Conservation (phyloP, 768 basidiomycete genomes). For the Asterophora parasitica region DNA sequence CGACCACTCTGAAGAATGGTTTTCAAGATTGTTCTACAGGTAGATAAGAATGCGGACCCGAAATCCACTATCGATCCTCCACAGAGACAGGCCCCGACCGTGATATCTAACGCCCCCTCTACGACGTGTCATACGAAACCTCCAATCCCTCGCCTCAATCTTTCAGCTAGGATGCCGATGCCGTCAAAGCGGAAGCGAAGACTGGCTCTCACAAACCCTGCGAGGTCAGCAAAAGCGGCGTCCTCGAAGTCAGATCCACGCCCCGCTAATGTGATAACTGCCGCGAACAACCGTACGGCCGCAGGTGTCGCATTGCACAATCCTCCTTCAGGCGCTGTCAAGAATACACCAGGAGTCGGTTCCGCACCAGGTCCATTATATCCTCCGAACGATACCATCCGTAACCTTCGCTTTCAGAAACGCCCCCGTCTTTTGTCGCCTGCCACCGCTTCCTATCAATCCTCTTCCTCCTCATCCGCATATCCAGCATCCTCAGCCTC, state of each 20-base stretch:
- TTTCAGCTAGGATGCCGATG: neutral
- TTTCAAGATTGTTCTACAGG: neutral
- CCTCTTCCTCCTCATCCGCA: slow-evolving; percentile 1
- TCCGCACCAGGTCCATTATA: neutral
- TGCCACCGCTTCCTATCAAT: neutral
- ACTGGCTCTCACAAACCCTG: neutral
- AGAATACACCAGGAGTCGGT: neutral
- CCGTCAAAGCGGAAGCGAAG: neutral
- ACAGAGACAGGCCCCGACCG: neutral
- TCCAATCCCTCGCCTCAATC: neutral
- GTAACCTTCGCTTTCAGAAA: neutral
- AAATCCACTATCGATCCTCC: neutral
- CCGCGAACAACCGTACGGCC: neutral
- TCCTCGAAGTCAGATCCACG: neutral
- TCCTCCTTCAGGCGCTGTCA: neutral
- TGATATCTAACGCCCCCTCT: neutral
- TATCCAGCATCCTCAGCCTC: neutral
- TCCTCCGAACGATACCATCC: neutral
- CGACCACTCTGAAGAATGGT: neutral
- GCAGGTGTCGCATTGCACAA: neutral
- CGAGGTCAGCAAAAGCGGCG: too few relatives aligned
- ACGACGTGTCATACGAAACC: neutral
- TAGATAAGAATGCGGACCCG: neutral
- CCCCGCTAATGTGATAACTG: neutral
- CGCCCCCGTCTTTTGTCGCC: neutral